Evolutionary conservation across 2,329 filamentous ascomycete genomes (phyloP), one percentile per base, ranked within the genome.

Genomic region (Bipolaris cookei): DNA sequence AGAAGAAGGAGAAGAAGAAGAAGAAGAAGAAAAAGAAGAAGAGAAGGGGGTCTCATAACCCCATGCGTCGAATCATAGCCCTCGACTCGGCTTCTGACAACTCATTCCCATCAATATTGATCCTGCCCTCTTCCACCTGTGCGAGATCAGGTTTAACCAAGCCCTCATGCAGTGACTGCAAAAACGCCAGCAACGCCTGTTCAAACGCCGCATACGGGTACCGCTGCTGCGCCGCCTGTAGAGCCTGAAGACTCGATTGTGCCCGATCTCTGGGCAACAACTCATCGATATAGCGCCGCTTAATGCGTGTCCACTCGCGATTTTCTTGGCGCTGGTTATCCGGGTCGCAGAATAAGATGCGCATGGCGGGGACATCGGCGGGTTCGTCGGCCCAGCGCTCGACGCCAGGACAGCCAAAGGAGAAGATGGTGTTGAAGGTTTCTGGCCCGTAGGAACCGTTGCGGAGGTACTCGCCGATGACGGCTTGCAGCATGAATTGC

Each of bases 401-500:
- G 8, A 61, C 53, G 8, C 61, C 68, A 37, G 75, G 72, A 48
- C 70, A 76, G 11, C 78, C 79, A 76, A 81, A 83, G 1, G 78
- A 72, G 61, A 82, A 83, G 3, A 80, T 77, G 28, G 80, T 75
- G 23, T 76, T 69, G 20, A 82, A 71, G 2, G 73, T 58, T 20
- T 80, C 75, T 3, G 65, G 53, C 0, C 73, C 71, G n/a, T 68
- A 68, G 4, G 67, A 69, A 6, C 77, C 78, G 49, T 73, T 77
- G 4, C 77, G 61, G 3, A 78, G 64, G 50, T 79, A 79, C 54
- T 83, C 80, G 67, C 85, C 83, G 3, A 83, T 59, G 7, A 76
- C 77, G 34, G 81, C 78, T 56, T 85, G 82, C 7, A 82, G 64
- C 76, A 85, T 81, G 55, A 82, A 81, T 14, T 78, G 74, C 0